phyloP scores from a whole-genome alignment of 805 yeast species.

The Soucietia sequanensis region DNA sequence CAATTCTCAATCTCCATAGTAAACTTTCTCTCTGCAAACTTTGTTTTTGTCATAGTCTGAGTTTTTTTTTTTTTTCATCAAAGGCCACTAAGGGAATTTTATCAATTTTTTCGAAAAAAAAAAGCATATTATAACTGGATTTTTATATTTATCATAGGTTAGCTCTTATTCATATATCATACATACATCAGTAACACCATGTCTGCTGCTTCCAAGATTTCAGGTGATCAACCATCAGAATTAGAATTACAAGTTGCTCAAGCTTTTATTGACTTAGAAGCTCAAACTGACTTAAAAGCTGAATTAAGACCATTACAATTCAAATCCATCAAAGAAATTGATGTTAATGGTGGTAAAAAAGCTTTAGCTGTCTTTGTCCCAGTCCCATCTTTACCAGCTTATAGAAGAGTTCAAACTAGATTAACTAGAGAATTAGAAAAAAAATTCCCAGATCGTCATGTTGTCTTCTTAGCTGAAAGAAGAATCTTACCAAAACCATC shows the following conservation, averaged over 20 bases:
- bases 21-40: too few relatives aligned
- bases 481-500: conserved; percentile 99
- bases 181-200: conserved; percentile 34
- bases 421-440: conserved; percentile 99
- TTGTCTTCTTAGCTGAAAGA: conserved; percentile 98
- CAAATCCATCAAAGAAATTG: conserved; percentile 98
- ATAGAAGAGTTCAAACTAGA: conserved; percentile 97
- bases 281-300: conserved; percentile 94
- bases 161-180: background rate
- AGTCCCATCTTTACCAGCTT: conserved; percentile 85
- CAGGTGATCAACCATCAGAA: conserved; percentile 94
- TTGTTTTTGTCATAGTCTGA: too few relatives aligned
- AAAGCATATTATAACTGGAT: background rate
- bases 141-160: too few relatives aligned
- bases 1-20: too few relatives aligned
- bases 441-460: conserved; percentile 99
- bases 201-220: conserved; percentile 97
- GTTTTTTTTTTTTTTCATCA: too few relatives aligned
- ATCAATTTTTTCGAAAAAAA: too few relatives aligned
- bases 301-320: conserved; percentile 98
- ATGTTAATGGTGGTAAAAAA: conserved; percentile 97
- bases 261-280: conserved; percentile 96
- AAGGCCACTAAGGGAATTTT: too few relatives aligned
- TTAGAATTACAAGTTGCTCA: conserved; percentile 99
- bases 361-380: conserved; percentile 98